Conservation (phyloP, 768 basidiomycete genomes). For the Chiua virens region DNA sequence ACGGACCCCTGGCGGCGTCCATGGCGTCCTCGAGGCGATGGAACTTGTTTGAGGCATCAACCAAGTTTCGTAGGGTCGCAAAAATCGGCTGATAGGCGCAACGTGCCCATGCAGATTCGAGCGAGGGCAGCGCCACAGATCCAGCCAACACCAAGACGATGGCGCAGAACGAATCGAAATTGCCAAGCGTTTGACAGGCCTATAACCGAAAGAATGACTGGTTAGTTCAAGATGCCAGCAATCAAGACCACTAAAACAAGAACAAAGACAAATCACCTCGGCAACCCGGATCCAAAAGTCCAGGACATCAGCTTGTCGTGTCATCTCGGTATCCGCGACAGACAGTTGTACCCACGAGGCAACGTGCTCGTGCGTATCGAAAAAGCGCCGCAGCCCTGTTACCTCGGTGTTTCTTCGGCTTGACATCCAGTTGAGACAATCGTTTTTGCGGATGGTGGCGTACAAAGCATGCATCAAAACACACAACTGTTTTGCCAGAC, state of each 20-base stretch:
- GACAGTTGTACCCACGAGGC: constrained; percentile 67
- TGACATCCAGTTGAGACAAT: constrained; percentile 69
- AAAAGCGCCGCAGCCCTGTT: constrained; percentile 52
- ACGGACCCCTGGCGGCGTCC: constrained; percentile 48
- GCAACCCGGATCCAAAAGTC: constrained; percentile 80
- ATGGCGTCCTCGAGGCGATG: constrained; percentile 45
- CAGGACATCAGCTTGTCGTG: constrained; percentile 55
- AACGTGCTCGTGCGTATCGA: constrained; percentile 60
- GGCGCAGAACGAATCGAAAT: constrained; percentile 68
- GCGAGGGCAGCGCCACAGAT: constrained; percentile 48
- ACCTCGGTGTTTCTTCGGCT: constrained; percentile 36
- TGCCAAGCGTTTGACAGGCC: constrained; percentile 46
- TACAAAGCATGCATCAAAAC: constrained; percentile 72
- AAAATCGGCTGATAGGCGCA: constrained; percentile 50
- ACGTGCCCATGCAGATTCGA: constrained; percentile 69
- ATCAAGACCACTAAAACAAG: not conserved
- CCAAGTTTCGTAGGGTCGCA: constrained; percentile 52
- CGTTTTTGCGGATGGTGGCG: constrained; percentile 63
- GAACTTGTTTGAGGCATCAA: constrained; percentile 47
- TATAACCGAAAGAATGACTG: too few relatives aligned
- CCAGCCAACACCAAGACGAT: constrained; percentile 64
- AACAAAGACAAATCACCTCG: constrained; percentile 49
- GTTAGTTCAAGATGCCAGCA: not conserved
- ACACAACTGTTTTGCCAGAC: constrained; percentile 81
- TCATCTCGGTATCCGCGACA: constrained; percentile 49